phyloP scores from a whole-genome alignment of 192 early-diverging fungal species.

The Backusella psychrophila region DNA sequence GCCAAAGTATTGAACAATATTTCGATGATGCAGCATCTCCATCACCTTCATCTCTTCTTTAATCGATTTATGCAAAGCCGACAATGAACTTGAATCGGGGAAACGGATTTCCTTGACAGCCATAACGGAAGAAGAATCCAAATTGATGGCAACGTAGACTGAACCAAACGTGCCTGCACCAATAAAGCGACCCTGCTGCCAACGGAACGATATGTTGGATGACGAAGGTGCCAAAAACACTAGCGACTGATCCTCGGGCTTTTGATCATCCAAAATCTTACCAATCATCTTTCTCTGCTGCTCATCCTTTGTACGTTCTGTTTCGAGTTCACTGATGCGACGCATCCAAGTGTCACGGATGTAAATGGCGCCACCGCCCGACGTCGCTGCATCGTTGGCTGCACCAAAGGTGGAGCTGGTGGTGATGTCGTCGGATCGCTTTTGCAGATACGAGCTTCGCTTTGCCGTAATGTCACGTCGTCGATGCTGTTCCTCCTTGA shows the following conservation, averaged over 20 bases:
- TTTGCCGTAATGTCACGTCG: slow-evolving; percentile 26
- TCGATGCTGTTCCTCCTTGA: slow-evolving; percentile 27
- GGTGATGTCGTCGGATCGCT: slow-evolving; percentile 18
- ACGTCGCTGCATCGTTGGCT: slow-evolving; percentile 15
- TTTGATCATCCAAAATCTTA: slow-evolving; percentile 72
- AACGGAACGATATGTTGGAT: slow-evolving; percentile 75
- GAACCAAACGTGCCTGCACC: slow-evolving; percentile 87
- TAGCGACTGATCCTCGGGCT: slow-evolving; percentile 78
- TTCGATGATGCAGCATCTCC: slow-evolving; percentile 87
- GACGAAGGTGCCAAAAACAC: slow-evolving; percentile 74
- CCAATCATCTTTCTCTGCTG: slow-evolving; percentile 61
- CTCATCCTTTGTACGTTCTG: slow-evolving; percentile 45
- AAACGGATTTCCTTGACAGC: slow-evolving; percentile 93
- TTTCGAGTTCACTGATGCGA: slow-evolving; percentile 52
- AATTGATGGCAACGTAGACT: slow-evolving; percentile 82
- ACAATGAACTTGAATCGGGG: slow-evolving; percentile 64
- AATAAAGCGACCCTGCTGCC: slow-evolving; percentile 83
- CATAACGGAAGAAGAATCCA: slow-evolving; percentile 82
- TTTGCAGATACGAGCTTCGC: slow-evolving; percentile 18
- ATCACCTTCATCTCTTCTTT: slow-evolving; percentile 92
- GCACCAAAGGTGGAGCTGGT: slow-evolving; percentile 35
- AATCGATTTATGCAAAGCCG: slow-evolving; percentile 65
- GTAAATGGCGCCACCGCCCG: slow-evolving; percentile 17
- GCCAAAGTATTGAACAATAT: slow-evolving; percentile 88
- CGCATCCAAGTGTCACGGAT: slow-evolving; percentile 52